Percentiles rank a stretch among this genome's conserved stretches.
These are phyloP conservation scores for Batkoa obscura DNA, from an alignment of 371 early-diverging fungal species.

Conservation along the genomic window DNA sequence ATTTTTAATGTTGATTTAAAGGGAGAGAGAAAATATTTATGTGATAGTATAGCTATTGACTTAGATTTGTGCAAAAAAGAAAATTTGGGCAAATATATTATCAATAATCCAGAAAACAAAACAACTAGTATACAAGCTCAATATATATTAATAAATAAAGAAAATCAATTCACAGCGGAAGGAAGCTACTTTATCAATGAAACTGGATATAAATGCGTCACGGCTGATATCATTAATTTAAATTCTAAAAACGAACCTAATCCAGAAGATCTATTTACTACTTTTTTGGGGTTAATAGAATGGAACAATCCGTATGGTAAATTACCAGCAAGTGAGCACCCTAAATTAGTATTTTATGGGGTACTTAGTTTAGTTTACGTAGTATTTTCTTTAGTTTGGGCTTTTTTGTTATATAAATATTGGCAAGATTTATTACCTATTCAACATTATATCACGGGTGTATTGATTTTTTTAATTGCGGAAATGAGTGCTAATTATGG, in stretches of 20 bases:
- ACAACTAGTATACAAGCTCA: neutral
- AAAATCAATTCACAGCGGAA: neutral
- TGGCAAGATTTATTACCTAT: conserved; percentile 78
- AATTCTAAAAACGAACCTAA: neutral
- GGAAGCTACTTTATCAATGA: neutral
- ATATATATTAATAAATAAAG: neutral
- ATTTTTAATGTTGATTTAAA: neutral
- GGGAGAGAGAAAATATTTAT: neutral
- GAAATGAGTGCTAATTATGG: conserved; percentile 85
- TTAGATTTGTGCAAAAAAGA: neutral
- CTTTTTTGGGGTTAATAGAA: conserved; percentile 17
- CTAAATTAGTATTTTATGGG: conserved; percentile 56
- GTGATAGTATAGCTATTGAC: neutral
- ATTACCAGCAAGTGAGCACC: conserved; percentile 68
- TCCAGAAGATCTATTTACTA: neutral
- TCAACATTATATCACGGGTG: conserved; percentile 63
- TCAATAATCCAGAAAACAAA: neutral
- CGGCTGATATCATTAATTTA: conserved; percentile 2
- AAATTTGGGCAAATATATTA: neutral
- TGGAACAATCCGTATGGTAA: conserved; percentile 65
- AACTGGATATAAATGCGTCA: conserved; percentile 3
- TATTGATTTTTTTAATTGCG: conserved; percentile 62
- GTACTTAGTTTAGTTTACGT: conserved; percentile 47
- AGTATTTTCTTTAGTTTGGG: conserved; percentile 54
- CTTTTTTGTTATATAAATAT: conserved; percentile 42